phyloP scores from a whole-genome alignment of 202 grass and related monocot genomes.

The Zizania palustris region DNA sequence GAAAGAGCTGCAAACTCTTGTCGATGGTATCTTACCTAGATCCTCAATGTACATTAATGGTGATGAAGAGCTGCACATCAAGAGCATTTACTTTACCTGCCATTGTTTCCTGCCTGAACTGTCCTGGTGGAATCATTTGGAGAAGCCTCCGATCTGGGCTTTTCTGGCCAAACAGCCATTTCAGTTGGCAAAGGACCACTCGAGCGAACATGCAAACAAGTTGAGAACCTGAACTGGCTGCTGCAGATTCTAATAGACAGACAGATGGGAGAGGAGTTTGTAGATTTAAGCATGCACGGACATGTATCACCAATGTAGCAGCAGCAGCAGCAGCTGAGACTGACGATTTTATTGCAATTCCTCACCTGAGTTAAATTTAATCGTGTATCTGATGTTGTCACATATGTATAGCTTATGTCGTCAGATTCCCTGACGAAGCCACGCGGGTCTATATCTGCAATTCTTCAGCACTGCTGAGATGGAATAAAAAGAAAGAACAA shows the following conservation, averaged over 20 bases:
- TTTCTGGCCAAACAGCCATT: conserved; percentile 38
- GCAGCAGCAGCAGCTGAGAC: conserved; percentile 35
- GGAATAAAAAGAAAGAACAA: conserved; percentile 24
- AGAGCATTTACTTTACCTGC: conserved; percentile 65
- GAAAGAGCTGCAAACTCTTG: conserved; percentile 67
- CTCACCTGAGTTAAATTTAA: not conserved
- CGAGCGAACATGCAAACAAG: conserved; percentile 66
- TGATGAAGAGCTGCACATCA: conserved; percentile 55
- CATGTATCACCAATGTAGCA: conserved; percentile 61
- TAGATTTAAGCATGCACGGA: conserved; percentile 56
- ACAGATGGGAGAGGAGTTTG: conserved; percentile 85
- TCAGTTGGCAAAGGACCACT: conserved; percentile 55
- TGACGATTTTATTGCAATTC: conserved; percentile 7
- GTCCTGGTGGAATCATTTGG: conserved; percentile 71
- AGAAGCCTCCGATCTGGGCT: conserved; percentile 48
- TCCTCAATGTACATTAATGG: conserved; percentile 72
- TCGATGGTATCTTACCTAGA: conserved; percentile 66
- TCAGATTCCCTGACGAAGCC: conserved; percentile 20
- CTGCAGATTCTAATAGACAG: conserved; percentile 75
- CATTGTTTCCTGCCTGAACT: conserved; percentile 74
- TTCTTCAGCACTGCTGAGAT: conserved; percentile 30
- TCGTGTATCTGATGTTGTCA: conserved; percentile 29
- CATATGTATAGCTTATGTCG: conserved; percentile 22
- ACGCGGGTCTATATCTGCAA: conserved; percentile 36
- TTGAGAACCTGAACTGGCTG: conserved; percentile 82